Base-by-base conservation (phyloP, 768 basidiomycete species). In the Tylopilus felleus region DNA sequence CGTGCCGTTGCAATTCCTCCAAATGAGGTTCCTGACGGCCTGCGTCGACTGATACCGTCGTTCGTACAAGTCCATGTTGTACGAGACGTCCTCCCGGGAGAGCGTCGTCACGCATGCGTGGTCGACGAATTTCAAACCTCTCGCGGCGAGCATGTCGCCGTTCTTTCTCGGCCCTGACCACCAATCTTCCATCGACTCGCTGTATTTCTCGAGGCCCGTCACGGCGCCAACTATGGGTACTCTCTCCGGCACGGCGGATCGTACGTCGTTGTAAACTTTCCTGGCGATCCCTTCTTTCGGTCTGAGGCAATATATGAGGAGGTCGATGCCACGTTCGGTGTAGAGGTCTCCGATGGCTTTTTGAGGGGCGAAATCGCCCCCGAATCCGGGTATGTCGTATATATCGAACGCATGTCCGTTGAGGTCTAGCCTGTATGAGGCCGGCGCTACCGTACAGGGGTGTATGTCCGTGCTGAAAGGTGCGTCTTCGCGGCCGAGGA, bases 81-180 rank as follows among this genome's bases (percentile, higher is more conserved):
- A 67, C 52, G 63, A 65, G 27, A 67, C 67, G 44, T 68, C 67
- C 51, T 68, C 67, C 2, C 62, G 55, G 21, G 67, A 67, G 44
- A 70, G 50, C 22, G 74, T 72, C 31, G 75, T 77, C 60, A 78
- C 67, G 60, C 78, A 78, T 1, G 74, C 78, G 41, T 75, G 70
- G 10, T 72, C 75, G 29, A 59, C 60, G 23, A 75, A 76, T 10
- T 62, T 56, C 58, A 78, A 71, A 16, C 67, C 66, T 35, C 71
- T 59, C 8, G 52, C 47, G 28, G 59, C 56, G 48, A 79, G 75
- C 23, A 56, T 59, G n/a, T 60, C 59, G 12, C 72, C 64, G 33
- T 78, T 78, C 56, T 56, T 61, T 28, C 47, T 46, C 8, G 40
- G 1, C 5, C 65, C 65, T 0, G 63, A 50, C 75, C 75, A 75